These are phyloP conservation scores for Thielaviopsis musarum DNA, from an alignment of 2,329 filamentous ascomycete species.

Conservation along the genomic window DNA sequence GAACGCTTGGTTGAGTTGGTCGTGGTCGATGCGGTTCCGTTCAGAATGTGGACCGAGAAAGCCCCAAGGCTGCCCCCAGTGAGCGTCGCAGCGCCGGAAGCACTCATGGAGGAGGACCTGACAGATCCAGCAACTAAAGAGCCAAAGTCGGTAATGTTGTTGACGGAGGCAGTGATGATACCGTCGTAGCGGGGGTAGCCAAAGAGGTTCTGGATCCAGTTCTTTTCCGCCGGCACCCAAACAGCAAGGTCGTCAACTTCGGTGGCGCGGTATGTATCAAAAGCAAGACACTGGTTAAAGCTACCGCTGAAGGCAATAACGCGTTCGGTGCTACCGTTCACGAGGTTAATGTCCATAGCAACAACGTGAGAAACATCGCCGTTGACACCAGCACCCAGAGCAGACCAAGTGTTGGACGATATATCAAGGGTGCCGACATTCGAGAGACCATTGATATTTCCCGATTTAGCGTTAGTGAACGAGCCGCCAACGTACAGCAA, in stretches of 20 bases:
- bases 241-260: conserved; percentile 63
- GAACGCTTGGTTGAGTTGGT: conserved; percentile 21
- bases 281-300: conserved; percentile 57
- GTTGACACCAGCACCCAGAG: conserved; percentile 74
- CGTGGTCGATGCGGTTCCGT: conserved; percentile 20
- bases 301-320: conserved; percentile 66
- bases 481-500: conserved; percentile 67
- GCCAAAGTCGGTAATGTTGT: conserved; percentile 44
- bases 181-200: conserved; percentile 52
- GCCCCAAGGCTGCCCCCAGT: conserved; percentile 33
- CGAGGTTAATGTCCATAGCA: conserved; percentile 64
- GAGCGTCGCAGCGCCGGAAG: conserved; percentile 56
- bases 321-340: conserved; percentile 46
- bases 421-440: conserved; percentile 65
- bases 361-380: conserved; percentile 62
- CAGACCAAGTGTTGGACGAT: conserved; percentile 49
- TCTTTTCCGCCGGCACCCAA: conserved; percentile 72
- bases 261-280: conserved; percentile 43
- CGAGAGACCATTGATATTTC: conserved; percentile 45
- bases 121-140: conserved; percentile 74
- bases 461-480: conserved; percentile 58
- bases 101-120: conserved; percentile 54
- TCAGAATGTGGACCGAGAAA: conserved; percentile 40
- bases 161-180: conserved; percentile 48
- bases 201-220: conserved; percentile 75